Conservation (phyloP, 176 grass and related monocot species). For the Dactylis glomerata region DNA sequence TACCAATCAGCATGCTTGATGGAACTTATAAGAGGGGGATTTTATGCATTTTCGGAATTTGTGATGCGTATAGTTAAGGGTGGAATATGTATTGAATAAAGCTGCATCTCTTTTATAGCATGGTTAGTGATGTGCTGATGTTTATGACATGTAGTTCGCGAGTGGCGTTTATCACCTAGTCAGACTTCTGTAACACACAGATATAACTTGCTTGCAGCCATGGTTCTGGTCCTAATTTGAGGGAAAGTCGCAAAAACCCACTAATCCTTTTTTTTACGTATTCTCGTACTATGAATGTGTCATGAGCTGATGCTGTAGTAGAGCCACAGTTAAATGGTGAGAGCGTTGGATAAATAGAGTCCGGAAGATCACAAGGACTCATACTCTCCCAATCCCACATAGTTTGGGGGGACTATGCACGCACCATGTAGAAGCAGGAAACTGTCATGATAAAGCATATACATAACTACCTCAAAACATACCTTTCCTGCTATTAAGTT, state of each 20-base stretch:
- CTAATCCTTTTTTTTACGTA: background rate
- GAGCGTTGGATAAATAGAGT: background rate
- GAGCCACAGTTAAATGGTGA: background rate
- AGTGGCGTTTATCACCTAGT: background rate
- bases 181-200: background rate
- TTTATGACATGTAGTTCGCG: background rate
- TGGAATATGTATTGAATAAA: background rate
- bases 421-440: conserved; percentile 11
- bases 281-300: background rate
- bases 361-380: background rate
- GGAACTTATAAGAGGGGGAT: background rate
- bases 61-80: background rate
- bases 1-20: background rate
- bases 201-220: background rate
- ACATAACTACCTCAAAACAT: background rate
- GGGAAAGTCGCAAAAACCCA: background rate
- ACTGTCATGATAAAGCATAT: background rate
- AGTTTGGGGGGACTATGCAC: background rate
- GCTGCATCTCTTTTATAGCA: background rate
- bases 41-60: background rate
- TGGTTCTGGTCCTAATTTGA: background rate
- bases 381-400: background rate
- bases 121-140: background rate
- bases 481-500: conserved; percentile 6
- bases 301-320: background rate